These are phyloP conservation scores for Colletotrichum plurivorum DNA, from an alignment of 2,329 filamentous ascomycete species.

Conservation along the genomic window DNA sequence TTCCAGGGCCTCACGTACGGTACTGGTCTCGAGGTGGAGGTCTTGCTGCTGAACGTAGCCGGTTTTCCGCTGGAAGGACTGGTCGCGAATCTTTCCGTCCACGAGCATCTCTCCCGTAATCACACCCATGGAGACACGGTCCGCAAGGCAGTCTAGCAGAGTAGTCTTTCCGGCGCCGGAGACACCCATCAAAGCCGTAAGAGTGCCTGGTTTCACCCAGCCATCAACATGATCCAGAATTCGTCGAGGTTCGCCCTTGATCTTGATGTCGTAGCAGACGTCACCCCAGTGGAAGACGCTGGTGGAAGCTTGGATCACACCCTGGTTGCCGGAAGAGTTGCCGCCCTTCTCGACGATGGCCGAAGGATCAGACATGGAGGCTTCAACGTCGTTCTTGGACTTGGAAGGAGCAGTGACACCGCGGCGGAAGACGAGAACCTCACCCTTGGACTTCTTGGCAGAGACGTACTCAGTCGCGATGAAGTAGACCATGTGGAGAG, in stretches of 20 bases:
- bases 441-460: constrained; percentile 71
- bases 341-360: constrained; percentile 37
- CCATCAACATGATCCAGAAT: constrained; percentile 78
- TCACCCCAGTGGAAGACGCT: constrained; percentile 78
- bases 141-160: constrained; percentile 72
- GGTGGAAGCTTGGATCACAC: constrained; percentile 60
- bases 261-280: constrained; percentile 79
- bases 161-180: constrained; percentile 61
- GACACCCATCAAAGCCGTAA: constrained; percentile 72
- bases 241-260: constrained; percentile 71
- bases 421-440: constrained; percentile 71
- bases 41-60: constrained; percentile 79
- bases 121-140: constrained; percentile 77
- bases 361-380: constrained; percentile 36
- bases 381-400: constrained; percentile 33
- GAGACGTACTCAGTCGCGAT: constrained; percentile 60
- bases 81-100: constrained; percentile 74
- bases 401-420: constrained; percentile 45
- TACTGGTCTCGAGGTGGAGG: constrained; percentile 46
- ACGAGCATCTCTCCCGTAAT: constrained; percentile 77
- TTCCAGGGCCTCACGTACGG: constrained; percentile 74
- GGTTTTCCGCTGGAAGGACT: constrained; percentile 77
- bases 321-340: constrained; percentile 18
- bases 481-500: constrained; percentile 64
- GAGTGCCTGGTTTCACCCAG: constrained; percentile 79